Base-by-base conservation (phyloP, 495 filamentous ascomycete species). In the Hypoxylon intermedium region DNA sequence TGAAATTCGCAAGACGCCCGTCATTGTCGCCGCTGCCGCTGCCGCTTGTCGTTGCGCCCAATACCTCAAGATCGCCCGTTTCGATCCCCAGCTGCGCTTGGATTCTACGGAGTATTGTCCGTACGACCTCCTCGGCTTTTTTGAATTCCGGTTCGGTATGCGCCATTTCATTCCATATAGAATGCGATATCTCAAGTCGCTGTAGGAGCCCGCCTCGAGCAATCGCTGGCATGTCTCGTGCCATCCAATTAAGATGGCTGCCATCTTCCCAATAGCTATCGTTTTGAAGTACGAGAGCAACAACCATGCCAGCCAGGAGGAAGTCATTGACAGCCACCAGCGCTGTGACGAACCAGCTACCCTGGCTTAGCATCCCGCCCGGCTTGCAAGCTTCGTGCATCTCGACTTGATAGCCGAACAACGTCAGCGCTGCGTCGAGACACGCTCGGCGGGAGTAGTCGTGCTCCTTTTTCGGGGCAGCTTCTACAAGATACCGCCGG, bases 361-460 rank as follows among this genome's bases (percentile, higher is more conserved):
- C 70, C 19, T 69, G 63, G 34, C 55, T 56, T 13, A 82, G 52
- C 6, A 73, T 53, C 0, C 76, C 75, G 6, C 75, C 77, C 1
- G 77, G 77, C 18, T 68, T 65, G 2, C 65, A 71, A 5, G 72
- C 74, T 23, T 76, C 66, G 37, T 73, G 68, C 40, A 77, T 72
- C 21, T 50, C 60, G 6, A 66, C 60, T 58, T 82, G 79, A 49
- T 74, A 75, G 0, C 62, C 53, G 0, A 95, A 79, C 40, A 92
- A 77, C 42, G 82, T 77, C 68, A 87, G 78, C 1, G 87, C 86
- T 9, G 89, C 86, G 26, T 86, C 83, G 9, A 93, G 77, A 63
- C 87, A 90, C 1, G 80, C 79, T 21, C 79, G 79, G 34, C 88
- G 79, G 5, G 89, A 92, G 67, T 89, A 87, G 2, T 82, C 77